These are phyloP conservation scores for Babesia bovis DNA, from an alignment of 169 alveolate species.

Conservation along the genomic window DNA sequence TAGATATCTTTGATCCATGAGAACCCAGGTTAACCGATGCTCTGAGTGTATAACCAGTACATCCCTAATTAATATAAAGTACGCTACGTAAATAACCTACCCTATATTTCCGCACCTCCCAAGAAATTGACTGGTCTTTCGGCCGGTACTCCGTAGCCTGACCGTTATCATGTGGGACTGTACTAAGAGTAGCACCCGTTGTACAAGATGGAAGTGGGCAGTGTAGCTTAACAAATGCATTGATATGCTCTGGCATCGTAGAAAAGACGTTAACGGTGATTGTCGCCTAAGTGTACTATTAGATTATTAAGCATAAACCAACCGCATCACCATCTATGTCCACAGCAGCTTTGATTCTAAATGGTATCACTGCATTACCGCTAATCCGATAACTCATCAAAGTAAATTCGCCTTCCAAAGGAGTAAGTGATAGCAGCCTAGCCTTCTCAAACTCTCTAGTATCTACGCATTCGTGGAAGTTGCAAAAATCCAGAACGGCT, in stretches of 20 bases:
- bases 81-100: not conserved
- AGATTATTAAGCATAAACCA: not conserved
- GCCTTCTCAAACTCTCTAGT: constrained; percentile 82
- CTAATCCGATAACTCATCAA: constrained; percentile 88
- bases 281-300: not conserved
- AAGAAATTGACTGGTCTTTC: constrained; percentile 21
- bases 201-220: constrained; percentile 38
- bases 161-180: not conserved
- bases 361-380: constrained; percentile 31
- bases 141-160: constrained; percentile 27
- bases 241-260: constrained; percentile 42
- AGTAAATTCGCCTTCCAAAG: constrained; percentile 91
- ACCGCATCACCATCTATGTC: constrained; percentile 23
- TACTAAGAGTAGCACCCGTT: constrained; percentile 4
- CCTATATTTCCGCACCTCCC: constrained; percentile 36
- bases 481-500: constrained; percentile 89
- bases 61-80: constrained; percentile 15
- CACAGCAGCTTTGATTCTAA: constrained; percentile 45
- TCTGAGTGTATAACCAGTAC: constrained; percentile 23
- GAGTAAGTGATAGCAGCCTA: constrained; percentile 75
- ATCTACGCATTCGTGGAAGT: constrained; percentile 93
- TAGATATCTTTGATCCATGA: not conserved
- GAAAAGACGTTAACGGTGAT: constrained; percentile 25
- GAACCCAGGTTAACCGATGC: constrained; percentile 19
- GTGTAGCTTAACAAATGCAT: constrained; percentile 22